Evolutionary conservation across 441 rosid species (phyloP).

Genomic region (Biscutella auriculata): DNA sequence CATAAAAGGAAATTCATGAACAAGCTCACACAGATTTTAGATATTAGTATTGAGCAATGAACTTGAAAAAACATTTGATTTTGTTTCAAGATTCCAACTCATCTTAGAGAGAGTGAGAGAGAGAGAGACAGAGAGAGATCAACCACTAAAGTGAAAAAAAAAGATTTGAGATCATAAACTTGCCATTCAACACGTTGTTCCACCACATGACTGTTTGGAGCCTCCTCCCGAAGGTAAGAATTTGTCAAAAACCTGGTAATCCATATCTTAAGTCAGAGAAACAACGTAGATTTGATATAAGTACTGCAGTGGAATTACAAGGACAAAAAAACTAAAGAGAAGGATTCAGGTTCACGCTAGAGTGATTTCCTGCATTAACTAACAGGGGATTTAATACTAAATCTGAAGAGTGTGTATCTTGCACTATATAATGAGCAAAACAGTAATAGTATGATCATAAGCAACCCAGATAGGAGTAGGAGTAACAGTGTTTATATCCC

Average conservation of each 20-base stretch:
- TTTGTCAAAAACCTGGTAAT: conserved; percentile 73
- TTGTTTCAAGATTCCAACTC: not conserved
- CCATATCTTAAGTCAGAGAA: conserved; percentile 7
- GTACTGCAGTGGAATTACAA: not conserved
- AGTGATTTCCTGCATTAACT: not conserved
- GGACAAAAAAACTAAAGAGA: not conserved
- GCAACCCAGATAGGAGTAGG: not conserved
- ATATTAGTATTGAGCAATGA: not conserved
- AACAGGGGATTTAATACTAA: not conserved
- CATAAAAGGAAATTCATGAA: conserved; percentile 14
- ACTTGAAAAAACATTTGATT: not conserved
- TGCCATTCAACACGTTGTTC: conserved; percentile 97
- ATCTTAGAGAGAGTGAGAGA: not conserved
- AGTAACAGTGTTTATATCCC: not conserved
- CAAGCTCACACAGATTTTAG: not conserved
- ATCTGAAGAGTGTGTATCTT: not conserved
- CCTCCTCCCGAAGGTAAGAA: conserved; percentile 85
- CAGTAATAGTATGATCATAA: not conserved
- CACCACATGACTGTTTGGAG: conserved; percentile 89
- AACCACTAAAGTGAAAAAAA: not conserved
- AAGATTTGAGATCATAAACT: conserved; percentile 27
- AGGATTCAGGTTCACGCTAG: not conserved
- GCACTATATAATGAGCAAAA: not conserved
- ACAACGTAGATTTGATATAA: not conserved
- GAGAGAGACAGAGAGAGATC: not conserved